Percentiles rank a stretch among this genome's conserved stretches.
These are phyloP conservation scores for Cichorium intybus DNA, from an alignment of 140 eudicot species.

Conservation along the genomic window DNA sequence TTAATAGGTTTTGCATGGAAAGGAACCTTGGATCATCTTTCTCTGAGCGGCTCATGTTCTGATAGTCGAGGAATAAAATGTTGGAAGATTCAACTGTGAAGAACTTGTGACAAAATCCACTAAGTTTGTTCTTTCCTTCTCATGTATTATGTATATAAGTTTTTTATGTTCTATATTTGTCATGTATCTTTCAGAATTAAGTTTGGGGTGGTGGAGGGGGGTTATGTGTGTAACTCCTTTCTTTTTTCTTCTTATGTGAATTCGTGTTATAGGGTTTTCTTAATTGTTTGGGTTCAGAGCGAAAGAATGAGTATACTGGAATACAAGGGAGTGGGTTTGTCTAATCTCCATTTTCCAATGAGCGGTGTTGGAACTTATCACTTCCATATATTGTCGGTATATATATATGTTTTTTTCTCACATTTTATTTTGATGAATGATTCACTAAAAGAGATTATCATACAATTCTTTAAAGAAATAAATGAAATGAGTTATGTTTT, in stretches of 20 bases:
- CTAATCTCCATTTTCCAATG: conserved; percentile 1
- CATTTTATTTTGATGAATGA: no score
- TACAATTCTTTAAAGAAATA: no score
- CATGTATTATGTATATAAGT: conserved; percentile 35
- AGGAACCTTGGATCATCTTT: conserved; percentile 86
- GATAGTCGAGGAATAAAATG: conserved; percentile 14
- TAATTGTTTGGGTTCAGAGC: conserved; percentile 25
- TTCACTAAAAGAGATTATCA: no score
- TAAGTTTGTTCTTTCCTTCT: conserved; percentile 31
- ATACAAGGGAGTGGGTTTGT: conserved; percentile 40
- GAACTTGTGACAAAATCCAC: conserved; percentile 24
- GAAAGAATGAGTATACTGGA: conserved; percentile 37
- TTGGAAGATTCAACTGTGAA: conserved; percentile 23
- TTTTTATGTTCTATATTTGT: not conserved
- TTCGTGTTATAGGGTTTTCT: conserved; percentile 6
- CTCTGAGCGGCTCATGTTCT: conserved; percentile 29
- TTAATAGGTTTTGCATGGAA: conserved; percentile 55
- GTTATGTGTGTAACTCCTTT: no score
- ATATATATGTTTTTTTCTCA: no score
- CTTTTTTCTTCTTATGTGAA: not conserved
- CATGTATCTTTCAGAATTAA: not conserved
- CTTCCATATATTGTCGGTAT: no score
- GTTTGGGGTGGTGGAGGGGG: conserved; percentile 28
- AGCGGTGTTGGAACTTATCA: conserved; percentile 14
- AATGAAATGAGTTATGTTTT: no score